Conservation (phyloP, 2,329 filamentous ascomycete genomes). For the Colletotrichum truncatum region DNA sequence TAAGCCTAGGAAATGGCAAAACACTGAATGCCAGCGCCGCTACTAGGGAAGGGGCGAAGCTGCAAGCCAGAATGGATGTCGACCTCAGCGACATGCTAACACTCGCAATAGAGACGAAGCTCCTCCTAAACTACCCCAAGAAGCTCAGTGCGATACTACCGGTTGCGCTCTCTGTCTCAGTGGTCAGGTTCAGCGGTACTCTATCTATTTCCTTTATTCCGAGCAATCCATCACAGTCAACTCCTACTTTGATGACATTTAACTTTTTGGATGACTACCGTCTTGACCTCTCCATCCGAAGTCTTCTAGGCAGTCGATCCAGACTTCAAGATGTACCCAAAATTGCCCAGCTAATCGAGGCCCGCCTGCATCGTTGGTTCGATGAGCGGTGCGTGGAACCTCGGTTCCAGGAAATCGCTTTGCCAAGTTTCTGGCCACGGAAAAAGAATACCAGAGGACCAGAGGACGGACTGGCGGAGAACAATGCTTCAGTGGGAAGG, state of each 20-base stretch:
- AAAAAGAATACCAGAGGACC: conserved; percentile 85
- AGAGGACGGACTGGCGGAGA: conserved; percentile 63
- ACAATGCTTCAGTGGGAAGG: conserved; percentile 58
- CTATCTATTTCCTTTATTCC: conserved; percentile 94
- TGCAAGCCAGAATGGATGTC: conserved; percentile 97
- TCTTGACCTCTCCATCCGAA: conserved; percentile 83
- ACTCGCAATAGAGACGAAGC: conserved; percentile 90
- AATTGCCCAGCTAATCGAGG: conserved; percentile 85
- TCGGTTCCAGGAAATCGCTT: conserved; percentile 84
- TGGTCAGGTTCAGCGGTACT: conserved; percentile 94
- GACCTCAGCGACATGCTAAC: conserved; percentile 97
- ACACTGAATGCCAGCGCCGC: conserved; percentile 62
- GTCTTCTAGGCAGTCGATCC: conserved; percentile 81
- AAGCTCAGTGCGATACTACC: conserved; percentile 88
- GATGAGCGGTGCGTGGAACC: conserved; percentile 88
- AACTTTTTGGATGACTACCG: conserved; percentile 92
- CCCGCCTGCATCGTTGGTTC: conserved; percentile 85
- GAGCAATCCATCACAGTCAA: conserved; percentile 71
- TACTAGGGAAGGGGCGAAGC: conserved; percentile 72
- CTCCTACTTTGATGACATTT: conserved; percentile 90
- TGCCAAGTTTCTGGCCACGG: conserved; percentile 84
- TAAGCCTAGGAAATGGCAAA: conserved; percentile 61
- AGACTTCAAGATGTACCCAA: conserved; percentile 87
- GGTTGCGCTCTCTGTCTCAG: conserved; percentile 89
- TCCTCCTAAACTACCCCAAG: conserved; percentile 94